Conservation (phyloP, 1,284 basidiomycete species). For the Phlebopus sp. region DNA sequence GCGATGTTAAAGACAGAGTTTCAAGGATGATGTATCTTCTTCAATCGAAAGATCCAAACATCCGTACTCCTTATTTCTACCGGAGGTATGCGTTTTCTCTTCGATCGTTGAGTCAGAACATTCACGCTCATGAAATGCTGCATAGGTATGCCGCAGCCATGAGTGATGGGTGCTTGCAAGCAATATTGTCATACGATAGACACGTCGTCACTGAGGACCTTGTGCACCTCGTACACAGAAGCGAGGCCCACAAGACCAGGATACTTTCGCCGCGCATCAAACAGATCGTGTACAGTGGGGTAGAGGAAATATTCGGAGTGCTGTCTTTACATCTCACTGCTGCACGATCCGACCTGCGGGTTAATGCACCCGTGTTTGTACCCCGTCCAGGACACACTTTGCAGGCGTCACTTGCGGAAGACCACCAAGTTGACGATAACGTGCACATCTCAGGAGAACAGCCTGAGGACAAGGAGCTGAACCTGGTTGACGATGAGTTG, state of each 20-base stretch:
- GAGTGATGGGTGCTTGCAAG: conserved; percentile 13
- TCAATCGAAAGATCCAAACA: not conserved
- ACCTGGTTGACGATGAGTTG: too few species aligned
- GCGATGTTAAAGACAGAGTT: conserved; percentile 10
- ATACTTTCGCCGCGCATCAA: conserved; percentile 12
- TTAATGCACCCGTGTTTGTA: conserved; percentile 15
- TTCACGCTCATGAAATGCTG: not conserved
- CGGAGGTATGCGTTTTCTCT: not conserved
- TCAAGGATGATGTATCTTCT: conserved; percentile 14
- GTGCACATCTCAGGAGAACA: not conserved
- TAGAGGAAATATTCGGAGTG: conserved; percentile 20
- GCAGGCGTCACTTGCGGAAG: conserved; percentile 1
- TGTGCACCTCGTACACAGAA: conserved; percentile 23
- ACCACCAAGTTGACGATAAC: not conserved
- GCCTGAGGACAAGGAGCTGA: not conserved
- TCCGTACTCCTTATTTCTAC: conserved; percentile 5
- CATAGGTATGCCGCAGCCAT: conserved; percentile 16
- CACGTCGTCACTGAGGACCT: conserved; percentile 19
- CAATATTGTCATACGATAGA: conserved; percentile 16
- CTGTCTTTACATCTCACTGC: conserved; percentile 15
- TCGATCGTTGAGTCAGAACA: not conserved
- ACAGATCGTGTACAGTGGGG: conserved; percentile 15
- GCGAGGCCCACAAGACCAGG: conserved; percentile 1
- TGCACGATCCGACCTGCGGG: conserved; percentile 16
- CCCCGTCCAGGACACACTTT: conserved; percentile 1